Conservation (phyloP, 805 yeast genomes). For the Wickerhamiella azymoides region DNA sequence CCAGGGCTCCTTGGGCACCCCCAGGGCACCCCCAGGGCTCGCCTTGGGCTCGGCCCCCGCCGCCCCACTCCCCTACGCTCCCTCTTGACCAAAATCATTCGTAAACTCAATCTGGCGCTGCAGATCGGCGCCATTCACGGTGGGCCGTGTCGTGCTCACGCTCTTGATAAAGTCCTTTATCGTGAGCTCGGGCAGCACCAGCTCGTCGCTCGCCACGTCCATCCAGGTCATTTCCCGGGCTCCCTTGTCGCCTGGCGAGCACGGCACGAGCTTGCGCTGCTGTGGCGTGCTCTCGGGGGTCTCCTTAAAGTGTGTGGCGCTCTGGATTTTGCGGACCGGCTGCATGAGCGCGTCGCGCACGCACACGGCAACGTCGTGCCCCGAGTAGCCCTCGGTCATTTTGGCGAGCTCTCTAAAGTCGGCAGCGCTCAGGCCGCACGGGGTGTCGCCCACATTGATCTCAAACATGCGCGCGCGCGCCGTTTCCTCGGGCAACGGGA, state of each 20-base stretch:
- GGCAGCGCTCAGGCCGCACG: conserved; percentile 57
- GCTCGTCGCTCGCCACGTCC: conserved; percentile 76
- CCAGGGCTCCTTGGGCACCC: too few species aligned
- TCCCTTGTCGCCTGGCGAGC: conserved; percentile 89
- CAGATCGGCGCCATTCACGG: conserved; percentile 79
- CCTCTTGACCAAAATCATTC: conserved; percentile 93
- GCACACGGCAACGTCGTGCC: conserved; percentile 92
- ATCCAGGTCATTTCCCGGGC: conserved; percentile 90
- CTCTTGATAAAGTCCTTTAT: conserved; percentile 90
- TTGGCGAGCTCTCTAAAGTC: conserved; percentile 73
- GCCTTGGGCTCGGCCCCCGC: too few species aligned
- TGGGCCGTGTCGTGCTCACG: conserved; percentile 80
- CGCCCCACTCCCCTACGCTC: conserved; percentile 54
- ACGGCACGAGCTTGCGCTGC: conserved; percentile 54
- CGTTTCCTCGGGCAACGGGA: conserved; percentile 86
- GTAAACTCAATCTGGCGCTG: conserved; percentile 78
- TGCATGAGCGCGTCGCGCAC: conserved; percentile 97
- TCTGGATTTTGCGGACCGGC: conserved; percentile 89
- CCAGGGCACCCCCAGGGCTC: too few species aligned
- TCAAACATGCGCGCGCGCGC: conserved; percentile 91
- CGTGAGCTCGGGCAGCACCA: conserved; percentile 78
- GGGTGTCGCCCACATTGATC: conserved; percentile 79
- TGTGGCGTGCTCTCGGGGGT: conserved; percentile 24
- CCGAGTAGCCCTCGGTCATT: conserved; percentile 95
- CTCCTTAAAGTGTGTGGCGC: conserved; percentile 86